These are phyloP conservation scores for Leptographium radiaticola DNA, from an alignment of 2,329 filamentous ascomycete species.

Conservation along the genomic window DNA sequence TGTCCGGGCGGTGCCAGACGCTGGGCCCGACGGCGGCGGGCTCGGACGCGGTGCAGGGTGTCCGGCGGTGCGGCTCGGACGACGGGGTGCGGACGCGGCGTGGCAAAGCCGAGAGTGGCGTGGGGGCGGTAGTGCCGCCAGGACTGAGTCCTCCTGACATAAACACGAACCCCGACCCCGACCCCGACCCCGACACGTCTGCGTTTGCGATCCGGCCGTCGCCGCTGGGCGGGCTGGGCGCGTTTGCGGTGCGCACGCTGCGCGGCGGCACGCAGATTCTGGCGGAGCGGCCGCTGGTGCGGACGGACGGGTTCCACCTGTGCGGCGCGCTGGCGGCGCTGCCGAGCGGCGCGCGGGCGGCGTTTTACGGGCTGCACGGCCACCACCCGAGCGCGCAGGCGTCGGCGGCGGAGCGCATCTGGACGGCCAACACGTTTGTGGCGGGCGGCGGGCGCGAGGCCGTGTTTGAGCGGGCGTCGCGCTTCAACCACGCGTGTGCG, in stretches of 20 bases:
- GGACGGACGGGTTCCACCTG: constrained; percentile 16
- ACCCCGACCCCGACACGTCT: constrained; percentile 17
- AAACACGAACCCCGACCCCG: not conserved
- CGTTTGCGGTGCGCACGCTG: constrained; percentile 29
- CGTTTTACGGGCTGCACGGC: constrained; percentile 25
- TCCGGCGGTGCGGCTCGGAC: not conserved
- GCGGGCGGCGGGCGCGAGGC: constrained; percentile 6
- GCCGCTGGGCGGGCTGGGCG: constrained; percentile 29
- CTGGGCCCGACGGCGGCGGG: not conserved
- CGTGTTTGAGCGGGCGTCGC: constrained; percentile 27
- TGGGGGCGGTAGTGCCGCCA: no score
- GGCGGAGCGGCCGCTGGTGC: constrained; percentile 29
- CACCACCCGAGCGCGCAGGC: constrained; percentile 10
- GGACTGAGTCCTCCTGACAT: no score
- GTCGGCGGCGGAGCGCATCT: constrained; percentile 12
- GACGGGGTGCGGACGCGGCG: not conserved
- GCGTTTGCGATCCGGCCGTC: constrained; percentile 29
- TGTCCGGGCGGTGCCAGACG: no score
- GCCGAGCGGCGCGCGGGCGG: constrained; percentile 15
- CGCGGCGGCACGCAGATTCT: constrained; percentile 26
- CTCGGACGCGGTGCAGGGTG: constrained; percentile 2
- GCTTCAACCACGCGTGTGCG: constrained; percentile 46
- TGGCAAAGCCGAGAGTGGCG: no score
- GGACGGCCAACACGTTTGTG: constrained; percentile 16
- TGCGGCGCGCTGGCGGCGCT: constrained; percentile 24